phyloP scores from a whole-genome alignment of 805 yeast genomes.

The Hanseniaspora jakobsenii region DNA sequence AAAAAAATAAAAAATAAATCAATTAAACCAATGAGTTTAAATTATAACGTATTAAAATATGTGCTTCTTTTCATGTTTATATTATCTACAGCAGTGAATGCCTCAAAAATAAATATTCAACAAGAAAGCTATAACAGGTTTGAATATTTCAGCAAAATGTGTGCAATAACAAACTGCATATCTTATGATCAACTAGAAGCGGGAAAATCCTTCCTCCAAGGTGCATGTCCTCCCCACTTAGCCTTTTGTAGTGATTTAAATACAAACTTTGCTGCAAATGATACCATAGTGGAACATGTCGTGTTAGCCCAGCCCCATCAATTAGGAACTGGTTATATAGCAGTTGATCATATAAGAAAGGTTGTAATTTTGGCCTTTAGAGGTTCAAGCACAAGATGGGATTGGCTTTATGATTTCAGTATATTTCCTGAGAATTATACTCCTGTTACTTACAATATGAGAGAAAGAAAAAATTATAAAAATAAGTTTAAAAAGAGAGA shows the following conservation, averaged over 20 bases:
- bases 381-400: constrained; percentile 51
- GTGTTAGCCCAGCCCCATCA: constrained; percentile 35
- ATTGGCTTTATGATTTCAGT: constrained; percentile 51
- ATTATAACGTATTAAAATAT: too few species aligned
- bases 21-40: too few species aligned
- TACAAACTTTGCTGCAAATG: constrained; percentile 21
- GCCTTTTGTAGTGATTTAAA: constrained; percentile 25
- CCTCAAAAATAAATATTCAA: not conserved
- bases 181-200: constrained; percentile 19
- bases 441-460: constrained; percentile 30
- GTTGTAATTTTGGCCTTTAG: constrained; percentile 44
- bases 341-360: constrained; percentile 35
- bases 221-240: constrained; percentile 28
- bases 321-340: constrained; percentile 46
- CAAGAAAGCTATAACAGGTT: constrained; percentile 24
- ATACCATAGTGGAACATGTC: constrained; percentile 29
- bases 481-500: constrained; percentile 19
- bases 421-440: constrained; percentile 36
- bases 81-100: not conserved
- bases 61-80: too few species aligned
- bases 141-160: constrained; percentile 26
- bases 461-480: constrained; percentile 19
- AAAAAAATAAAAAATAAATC: not conserved
- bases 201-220: constrained; percentile 23
- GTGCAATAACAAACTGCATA: constrained; percentile 31